Evolutionary conservation across 2,329 filamentous ascomycete species (phyloP).

Genomic region (Pezicula carpinea): DNA sequence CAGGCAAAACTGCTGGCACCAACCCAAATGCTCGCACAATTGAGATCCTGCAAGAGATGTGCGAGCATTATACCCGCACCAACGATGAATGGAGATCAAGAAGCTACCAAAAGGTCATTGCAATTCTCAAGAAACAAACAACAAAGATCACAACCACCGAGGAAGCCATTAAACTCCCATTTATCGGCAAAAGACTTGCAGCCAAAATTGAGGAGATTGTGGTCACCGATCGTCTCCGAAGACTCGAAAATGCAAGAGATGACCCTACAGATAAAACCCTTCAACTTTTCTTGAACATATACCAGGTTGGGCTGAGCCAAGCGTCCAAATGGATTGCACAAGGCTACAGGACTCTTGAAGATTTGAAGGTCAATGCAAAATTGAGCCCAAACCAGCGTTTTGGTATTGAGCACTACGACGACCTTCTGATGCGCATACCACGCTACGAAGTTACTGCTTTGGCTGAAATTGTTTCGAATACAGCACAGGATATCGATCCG

Average conservation of each 20-base stretch:
- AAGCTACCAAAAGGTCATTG: constrained; percentile 74
- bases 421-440: constrained; percentile 76
- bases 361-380: constrained; percentile 56
- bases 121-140: constrained; percentile 63
- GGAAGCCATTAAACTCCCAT: constrained; percentile 63
- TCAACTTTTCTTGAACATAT: constrained; percentile 70
- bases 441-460: constrained; percentile 70
- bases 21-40: constrained; percentile 77
- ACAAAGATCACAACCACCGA: constrained; percentile 61
- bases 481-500: constrained; percentile 56
- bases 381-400: constrained; percentile 68
- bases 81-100: constrained; percentile 71
- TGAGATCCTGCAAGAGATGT: constrained; percentile 72
- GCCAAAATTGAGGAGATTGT: constrained; percentile 88
- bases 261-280: constrained; percentile 64
- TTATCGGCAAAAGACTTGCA: constrained; percentile 69
- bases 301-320: constrained; percentile 67
- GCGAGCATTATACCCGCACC: constrained; percentile 68
- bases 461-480: constrained; percentile 56
- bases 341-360: constrained; percentile 70
- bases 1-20: constrained; percentile 30
- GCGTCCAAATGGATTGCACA: constrained; percentile 73
- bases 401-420: constrained; percentile 74
- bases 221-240: constrained; percentile 63
- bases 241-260: constrained; percentile 64